Conservation (phyloP, 1,284 basidiomycete genomes). For the Macrocystidia cucumis region DNA sequence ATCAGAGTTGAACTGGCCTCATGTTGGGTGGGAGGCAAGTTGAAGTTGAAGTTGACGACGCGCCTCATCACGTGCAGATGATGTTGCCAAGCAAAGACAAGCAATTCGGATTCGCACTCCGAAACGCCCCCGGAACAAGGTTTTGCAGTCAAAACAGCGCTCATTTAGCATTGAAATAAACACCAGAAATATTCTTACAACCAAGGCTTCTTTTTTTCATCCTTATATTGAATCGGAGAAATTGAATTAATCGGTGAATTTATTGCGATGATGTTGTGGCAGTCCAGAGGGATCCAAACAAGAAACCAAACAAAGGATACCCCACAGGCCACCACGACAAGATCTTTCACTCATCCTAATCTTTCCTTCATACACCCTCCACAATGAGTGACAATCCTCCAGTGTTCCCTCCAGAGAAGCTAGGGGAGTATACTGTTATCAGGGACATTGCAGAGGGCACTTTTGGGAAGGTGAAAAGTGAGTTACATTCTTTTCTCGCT, state of each 20-base stretch:
- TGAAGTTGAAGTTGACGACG: background rate
- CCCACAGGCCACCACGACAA: slow-evolving; percentile 6
- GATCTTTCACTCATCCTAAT: background rate
- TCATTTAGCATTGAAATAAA: too few species aligned
- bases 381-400: slow-evolving; percentile 20
- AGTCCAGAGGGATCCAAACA: slow-evolving; percentile 5
- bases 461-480: slow-evolving; percentile 98
- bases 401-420: slow-evolving; percentile 48
- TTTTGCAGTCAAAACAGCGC: too few species aligned
- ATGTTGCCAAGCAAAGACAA: background rate
- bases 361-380: slow-evolving; percentile 3
- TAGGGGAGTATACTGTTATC: slow-evolving; percentile 74
- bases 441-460: slow-evolving; percentile 83
- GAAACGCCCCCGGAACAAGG: too few species aligned
- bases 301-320: slow-evolving; percentile 4
- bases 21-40: background rate
- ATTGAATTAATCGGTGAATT: too few species aligned
- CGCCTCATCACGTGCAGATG: background rate
- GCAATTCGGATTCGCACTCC: too few species aligned
- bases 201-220: too few species aligned
- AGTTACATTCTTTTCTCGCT: slow-evolving; percentile 25
- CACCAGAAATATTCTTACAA: too few species aligned
- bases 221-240: too few species aligned
- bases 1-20: too few species aligned
- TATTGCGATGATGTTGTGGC: too few species aligned